Evolutionary conservation across 2,329 filamentous ascomycete species (phyloP), one percentile per base, ranked within the genome.

Genomic region (Alternaria angustiovoidea): DNA sequence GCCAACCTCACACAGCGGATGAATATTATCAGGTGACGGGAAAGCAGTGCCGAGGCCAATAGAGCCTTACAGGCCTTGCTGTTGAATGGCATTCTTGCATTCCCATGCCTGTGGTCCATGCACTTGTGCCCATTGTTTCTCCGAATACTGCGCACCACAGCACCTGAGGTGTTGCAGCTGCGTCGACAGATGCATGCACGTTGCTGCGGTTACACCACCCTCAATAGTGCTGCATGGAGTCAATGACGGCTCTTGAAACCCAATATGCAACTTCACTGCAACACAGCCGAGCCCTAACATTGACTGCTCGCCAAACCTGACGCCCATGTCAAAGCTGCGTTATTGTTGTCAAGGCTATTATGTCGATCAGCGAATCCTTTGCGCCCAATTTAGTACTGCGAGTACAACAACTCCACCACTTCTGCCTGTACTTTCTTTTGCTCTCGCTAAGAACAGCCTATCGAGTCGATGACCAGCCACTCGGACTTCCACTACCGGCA

Each of bases 121-220:
- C 51, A 24, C 12, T 24, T 44, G 38, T 24, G 51, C 51, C 51
- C 51, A 44, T 53, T 43, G 51, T 53, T 26, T 43, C 38, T 11
- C 51, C 20, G 39, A 43, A 53, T 18, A 32, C 24, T 43, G 51
- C 18, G 20, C 39, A 42, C 24, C n/a, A n/a, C 51, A 53, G 14
- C 51, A 4, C 51, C 12, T 38, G 6, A 38, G 34, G 32, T 49
- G 32, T 49, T 49, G 20, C 34, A 49, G 32, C 24, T 34, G 46
- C 46, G 46, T 28, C 46, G 46, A 49, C n/a, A 11, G 8, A 24
- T 38, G 46, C 46, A 49, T 49, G 46, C 32, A 34, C 12, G 20
- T 36, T 24, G 20, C 30, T 38, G 46, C 32, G 20, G 46, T 38
- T 36, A 38, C 30, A 49, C 20, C 46, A 36, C 46, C 30, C 32